phyloP scores from a whole-genome alignment of 2,329 filamentous ascomycete genomes.

The Pseudovirgaria hyperparasitica region DNA sequence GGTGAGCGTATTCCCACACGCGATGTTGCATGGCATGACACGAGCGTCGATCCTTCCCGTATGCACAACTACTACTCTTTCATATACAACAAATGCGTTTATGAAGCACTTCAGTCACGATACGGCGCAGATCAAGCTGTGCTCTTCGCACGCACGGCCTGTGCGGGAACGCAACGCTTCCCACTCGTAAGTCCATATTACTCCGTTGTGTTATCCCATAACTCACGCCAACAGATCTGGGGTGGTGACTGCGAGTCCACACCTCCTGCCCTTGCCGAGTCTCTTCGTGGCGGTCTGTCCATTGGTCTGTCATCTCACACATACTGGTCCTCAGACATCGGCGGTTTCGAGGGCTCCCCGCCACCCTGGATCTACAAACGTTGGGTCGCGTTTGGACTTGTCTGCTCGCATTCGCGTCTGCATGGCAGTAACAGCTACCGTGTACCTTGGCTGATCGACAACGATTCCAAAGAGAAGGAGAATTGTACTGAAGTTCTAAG shows the following conservation, averaged over 20 bases:
- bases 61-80: conserved; percentile 76
- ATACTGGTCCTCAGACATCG: conserved; percentile 60
- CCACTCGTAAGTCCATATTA: conserved; percentile 32
- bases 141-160: conserved; percentile 55
- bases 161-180: conserved; percentile 56
- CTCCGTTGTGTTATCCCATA: conserved; percentile 26
- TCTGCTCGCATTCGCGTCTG: conserved; percentile 57
- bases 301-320: conserved; percentile 52
- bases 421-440: conserved; percentile 60
- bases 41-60: conserved; percentile 43
- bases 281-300: conserved; percentile 50
- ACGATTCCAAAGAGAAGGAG: conserved; percentile 39
- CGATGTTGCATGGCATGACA: conserved; percentile 53
- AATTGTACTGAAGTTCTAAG: conserved; percentile 41
- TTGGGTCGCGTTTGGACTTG: conserved; percentile 63
- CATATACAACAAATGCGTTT: conserved; percentile 58
- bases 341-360: conserved; percentile 58
- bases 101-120: conserved; percentile 46
- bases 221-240: conserved; percentile 43
- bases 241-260: conserved; percentile 66
- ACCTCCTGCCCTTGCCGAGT: conserved; percentile 60
- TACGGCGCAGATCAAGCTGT: conserved; percentile 42
- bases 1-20: conserved; percentile 57
- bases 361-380: conserved; percentile 61
- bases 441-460: conserved; percentile 62